Evolutionary conservation across 805 yeast species (phyloP), one percentile per base, ranked within the genome.

Genomic region (Candida qinlingensis): DNA sequence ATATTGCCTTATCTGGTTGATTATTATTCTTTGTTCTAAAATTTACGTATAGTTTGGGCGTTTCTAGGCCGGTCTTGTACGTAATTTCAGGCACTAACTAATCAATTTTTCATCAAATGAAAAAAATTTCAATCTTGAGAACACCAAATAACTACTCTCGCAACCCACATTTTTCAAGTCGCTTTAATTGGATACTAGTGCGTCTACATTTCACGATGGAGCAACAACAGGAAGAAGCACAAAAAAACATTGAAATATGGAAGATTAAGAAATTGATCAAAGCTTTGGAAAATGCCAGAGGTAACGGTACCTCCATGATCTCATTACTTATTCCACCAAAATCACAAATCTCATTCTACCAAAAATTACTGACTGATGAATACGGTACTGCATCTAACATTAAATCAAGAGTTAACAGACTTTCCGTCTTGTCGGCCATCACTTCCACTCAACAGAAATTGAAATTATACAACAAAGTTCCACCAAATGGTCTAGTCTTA

Each of bases 261-360:
- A 94, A 94, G 82, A 83, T 94, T 77, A 92, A 91, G 77, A 94
- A 94, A 73, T 78, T 89, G 70, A 80, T 91, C 77, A 87, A 87
- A 71, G 80, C 85, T 52, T 78, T 94, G 59, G 94, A 94, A 67
- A 74, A 73, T 61, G 98, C 98, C 46, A 81, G 97, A 69, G 99
- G 99, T 69, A 94, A 92, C 68, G 99, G 99, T 70, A 94, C 99
- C 42, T 94, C 99, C 27, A 94, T 94, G 98, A 94, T 94, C 65
- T 90, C 97, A 29, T 76, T 94, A 66, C 87, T 94, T 60, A 88
- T 91, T 56, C 97, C 99, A 39, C 99, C 99, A 60, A 84, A 81
- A 67, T 92, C 95, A 51, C 99, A 94, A 72, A 85, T 94, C 62
- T 77, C 98, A 10, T 79, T 88, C 62, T 79, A 78, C 50, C 90